phyloP scores from a whole-genome alignment of 1,139 yeast genomes.

The Yamadazyma diddensiae region DNA sequence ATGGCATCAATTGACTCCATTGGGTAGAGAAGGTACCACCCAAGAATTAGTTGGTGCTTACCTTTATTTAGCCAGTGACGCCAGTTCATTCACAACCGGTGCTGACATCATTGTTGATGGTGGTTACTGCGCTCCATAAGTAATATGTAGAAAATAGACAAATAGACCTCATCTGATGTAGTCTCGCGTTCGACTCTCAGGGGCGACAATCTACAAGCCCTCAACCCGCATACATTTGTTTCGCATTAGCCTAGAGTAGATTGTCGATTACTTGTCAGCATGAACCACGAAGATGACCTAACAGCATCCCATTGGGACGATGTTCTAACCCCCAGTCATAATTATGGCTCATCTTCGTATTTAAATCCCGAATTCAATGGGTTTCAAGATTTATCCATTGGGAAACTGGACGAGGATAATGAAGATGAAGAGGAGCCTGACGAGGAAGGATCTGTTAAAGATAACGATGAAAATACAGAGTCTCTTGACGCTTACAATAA shows the following conservation, averaged over 20 bases:
- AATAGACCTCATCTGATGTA: no score
- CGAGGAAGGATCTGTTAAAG: conserved; percentile 8
- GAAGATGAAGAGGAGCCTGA: conserved; percentile 19
- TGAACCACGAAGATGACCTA: conserved; percentile 33
- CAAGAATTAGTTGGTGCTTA: conserved; percentile 83
- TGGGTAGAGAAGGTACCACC: conserved; percentile 77
- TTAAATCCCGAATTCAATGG: conserved; percentile 21
- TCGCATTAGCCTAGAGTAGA: no score
- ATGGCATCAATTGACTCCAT: conserved; percentile 58
- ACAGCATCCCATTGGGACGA: conserved; percentile 41
- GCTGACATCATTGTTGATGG: conserved; percentile 84
- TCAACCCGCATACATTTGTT: no score
- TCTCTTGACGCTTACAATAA: conserved; percentile 1
- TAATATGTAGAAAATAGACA: conserved; percentile 12
- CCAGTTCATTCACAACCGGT: conserved; percentile 81
- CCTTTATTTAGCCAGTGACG: conserved; percentile 77
- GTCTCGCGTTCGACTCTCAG: no score
- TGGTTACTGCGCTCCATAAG: conserved; percentile 57
- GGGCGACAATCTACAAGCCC: no score
- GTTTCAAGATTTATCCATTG: conserved; percentile 23
- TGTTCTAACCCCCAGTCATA: conserved; percentile 22
- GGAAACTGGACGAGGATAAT: conserved; percentile 18
- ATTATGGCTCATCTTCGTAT: conserved; percentile 8
- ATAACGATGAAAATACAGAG: neutral
- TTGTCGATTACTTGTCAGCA: conserved; percentile 6